phyloP scores from a whole-genome alignment of 1,284 basidiomycete species.

The Volvariella surrecta region DNA sequence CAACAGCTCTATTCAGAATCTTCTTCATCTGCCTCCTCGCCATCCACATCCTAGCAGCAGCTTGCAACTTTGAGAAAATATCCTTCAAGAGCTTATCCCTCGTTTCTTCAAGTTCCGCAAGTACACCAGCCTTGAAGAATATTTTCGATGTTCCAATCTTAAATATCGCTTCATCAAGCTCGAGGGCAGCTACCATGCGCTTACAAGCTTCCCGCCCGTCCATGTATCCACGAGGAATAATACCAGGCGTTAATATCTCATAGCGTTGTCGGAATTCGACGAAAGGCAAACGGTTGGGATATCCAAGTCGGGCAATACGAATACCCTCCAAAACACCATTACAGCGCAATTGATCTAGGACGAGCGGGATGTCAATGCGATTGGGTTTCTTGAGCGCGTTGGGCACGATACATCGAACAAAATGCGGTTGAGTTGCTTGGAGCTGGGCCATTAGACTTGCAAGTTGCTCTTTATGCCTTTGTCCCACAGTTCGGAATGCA shows the following conservation, averaged over 20 bases:
- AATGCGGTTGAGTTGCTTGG: conserved; percentile 94
- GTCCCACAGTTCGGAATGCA: conserved; percentile 93
- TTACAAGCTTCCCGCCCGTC: conserved; percentile 92
- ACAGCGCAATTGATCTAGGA: conserved; percentile 94
- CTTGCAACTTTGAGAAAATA: conserved; percentile 86
- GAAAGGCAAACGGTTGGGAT: conserved; percentile 95
- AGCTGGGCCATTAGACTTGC: conserved; percentile 89
- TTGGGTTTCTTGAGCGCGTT: conserved; percentile 91
- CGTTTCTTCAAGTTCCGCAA: conserved; percentile 96
- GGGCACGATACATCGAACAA: conserved; percentile 97
- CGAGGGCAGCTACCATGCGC: conserved; percentile 88
- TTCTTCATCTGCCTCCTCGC: conserved; percentile 92
- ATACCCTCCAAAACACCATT: conserved; percentile 99
- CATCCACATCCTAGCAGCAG: conserved; percentile 79
- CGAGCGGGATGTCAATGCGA: conserved; percentile 87
- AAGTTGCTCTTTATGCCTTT: conserved; percentile 96
- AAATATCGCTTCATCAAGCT: conserved; percentile 81
- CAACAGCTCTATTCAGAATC: conserved; percentile 87
- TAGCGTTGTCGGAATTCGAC: conserved; percentile 97
- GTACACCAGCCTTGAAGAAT: conserved; percentile 98
- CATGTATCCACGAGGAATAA: conserved; percentile 93
- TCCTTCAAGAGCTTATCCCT: conserved; percentile 84
- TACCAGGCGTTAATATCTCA: conserved; percentile 90
- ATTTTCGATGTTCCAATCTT: conserved; percentile 96
- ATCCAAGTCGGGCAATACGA: conserved; percentile 94